These are phyloP conservation scores for Cladophialophora carrionii DNA, from an alignment of 2,329 filamentous ascomycete genomes.

Conservation along the genomic window DNA sequence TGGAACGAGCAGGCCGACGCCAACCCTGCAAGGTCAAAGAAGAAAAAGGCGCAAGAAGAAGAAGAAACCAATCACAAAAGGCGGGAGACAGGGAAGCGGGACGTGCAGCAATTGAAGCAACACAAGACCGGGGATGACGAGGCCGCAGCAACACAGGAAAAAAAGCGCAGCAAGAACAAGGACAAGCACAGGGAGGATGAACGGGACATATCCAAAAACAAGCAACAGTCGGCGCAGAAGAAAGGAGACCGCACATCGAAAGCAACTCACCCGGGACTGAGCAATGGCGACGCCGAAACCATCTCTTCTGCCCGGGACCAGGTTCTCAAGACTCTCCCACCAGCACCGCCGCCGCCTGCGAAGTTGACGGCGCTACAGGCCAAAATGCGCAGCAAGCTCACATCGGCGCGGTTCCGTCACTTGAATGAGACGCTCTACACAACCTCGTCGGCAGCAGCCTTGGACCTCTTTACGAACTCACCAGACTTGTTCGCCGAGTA, in stretches of 20 bases:
- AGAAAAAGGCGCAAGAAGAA: constrained; percentile 7
- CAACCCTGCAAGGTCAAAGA: constrained; percentile 13
- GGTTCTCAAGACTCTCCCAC: constrained; percentile 43
- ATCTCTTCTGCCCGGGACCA: constrained; percentile 10
- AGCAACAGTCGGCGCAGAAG: neutral
- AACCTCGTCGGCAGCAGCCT: constrained; percentile 79
- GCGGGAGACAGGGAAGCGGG: neutral
- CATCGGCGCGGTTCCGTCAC: constrained; percentile 94
- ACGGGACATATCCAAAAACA: neutral
- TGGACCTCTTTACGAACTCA: constrained; percentile 77
- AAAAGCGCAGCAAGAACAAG: constrained; percentile 4
- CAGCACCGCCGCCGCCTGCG: constrained; percentile 49
- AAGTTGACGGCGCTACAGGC: constrained; percentile 91
- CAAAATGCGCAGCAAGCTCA: constrained; percentile 91
- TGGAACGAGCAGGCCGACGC: constrained; percentile 66
- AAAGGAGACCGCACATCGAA: neutral
- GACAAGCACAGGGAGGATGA: neutral
- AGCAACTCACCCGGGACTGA: neutral
- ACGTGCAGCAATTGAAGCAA: neutral
- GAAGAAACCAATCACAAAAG: neutral
- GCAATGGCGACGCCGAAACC: constrained; percentile 7
- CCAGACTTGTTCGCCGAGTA: constrained; percentile 97
- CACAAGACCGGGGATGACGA: neutral
- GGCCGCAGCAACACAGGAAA: neutral
- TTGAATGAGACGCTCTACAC: constrained; percentile 97